Percentiles rank a stretch among this genome's conserved stretches.
These are phyloP conservation scores for Singerocomus rubriflavus DNA, from an alignment of 1,284 basidiomycete species.

Conservation along the genomic window DNA sequence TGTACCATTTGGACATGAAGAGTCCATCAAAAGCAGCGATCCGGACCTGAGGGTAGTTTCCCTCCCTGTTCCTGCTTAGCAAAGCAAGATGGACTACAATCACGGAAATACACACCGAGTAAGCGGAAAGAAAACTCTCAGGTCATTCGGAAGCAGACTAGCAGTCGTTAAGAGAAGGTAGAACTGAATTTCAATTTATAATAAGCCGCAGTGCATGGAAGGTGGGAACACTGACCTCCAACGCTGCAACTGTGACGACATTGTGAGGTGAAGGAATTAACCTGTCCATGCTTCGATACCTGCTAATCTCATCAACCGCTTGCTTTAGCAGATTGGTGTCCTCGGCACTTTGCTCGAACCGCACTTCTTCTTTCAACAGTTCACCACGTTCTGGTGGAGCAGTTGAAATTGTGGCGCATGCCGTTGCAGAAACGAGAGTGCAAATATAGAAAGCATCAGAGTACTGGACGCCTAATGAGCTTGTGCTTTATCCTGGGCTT, in stretches of 20 bases:
- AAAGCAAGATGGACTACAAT: background rate
- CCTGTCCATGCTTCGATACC: constrained; percentile 92
- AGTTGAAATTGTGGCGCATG: constrained; percentile 72
- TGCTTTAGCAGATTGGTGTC: constrained; percentile 68
- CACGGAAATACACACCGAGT: constrained; percentile 62
- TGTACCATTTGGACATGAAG: constrained; percentile 87
- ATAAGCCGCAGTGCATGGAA: constrained; percentile 2
- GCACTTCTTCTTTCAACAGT: constrained; percentile 64
- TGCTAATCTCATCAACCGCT: constrained; percentile 78
- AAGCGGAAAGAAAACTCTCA: constrained; percentile 81
- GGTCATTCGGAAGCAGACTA: constrained; percentile 79
- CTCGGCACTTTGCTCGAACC: constrained; percentile 59
- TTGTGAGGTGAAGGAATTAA: constrained; percentile 96
- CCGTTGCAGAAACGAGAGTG: constrained; percentile 80
- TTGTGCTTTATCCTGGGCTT: background rate
- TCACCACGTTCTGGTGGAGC: constrained; percentile 76
- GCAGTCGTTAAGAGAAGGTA: constrained; percentile 79
- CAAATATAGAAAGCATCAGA: constrained; percentile 93
- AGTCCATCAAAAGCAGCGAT: constrained; percentile 92
- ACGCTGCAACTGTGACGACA: constrained; percentile 84
- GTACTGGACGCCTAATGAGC: constrained; percentile 51
- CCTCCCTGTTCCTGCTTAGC: constrained; percentile 59
- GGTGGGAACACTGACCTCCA: constrained; percentile 61
- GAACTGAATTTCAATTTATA: constrained; percentile 50
- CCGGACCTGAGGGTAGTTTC: constrained; percentile 90